Percentiles rank a stretch among this genome's conserved stretches.
phyloP scores from a whole-genome alignment of 208 protist species.

The Leishmania tarentolae region DNA sequence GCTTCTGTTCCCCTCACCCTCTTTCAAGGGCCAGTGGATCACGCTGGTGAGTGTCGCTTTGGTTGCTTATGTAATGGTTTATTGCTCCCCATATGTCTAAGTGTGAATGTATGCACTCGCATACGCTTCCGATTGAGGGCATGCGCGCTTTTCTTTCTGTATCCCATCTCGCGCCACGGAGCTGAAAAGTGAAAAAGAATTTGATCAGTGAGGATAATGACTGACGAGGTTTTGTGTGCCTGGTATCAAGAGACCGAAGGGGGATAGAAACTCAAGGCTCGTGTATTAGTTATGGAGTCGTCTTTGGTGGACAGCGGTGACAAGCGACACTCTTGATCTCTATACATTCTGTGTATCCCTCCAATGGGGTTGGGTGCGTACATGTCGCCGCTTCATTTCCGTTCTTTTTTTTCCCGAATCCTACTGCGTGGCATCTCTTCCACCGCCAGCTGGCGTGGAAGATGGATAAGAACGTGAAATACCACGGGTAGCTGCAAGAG shows the following conservation, averaged over 20 bases:
- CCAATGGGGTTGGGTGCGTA: not conserved
- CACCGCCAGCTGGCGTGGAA: not conserved
- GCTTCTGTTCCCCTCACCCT: not conserved
- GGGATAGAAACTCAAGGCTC: not conserved
- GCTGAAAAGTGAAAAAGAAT: not conserved
- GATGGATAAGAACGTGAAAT: not conserved
- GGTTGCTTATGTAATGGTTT: not conserved
- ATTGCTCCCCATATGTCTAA: not conserved
- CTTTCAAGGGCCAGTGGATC: not conserved
- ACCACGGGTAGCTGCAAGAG: not conserved
- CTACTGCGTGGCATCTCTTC: not conserved
- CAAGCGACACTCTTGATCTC: not conserved
- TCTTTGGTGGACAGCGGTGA: not conserved
- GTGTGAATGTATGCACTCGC: not conserved
- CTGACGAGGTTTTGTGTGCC: not conserved
- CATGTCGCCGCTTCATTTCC: slow-evolving; percentile 5
- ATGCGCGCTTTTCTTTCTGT: not conserved
- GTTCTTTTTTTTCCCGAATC: not conserved
- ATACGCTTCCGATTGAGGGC: not conserved
- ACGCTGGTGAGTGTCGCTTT: slow-evolving; percentile 1
- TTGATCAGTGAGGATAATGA: not conserved
- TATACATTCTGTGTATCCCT: not conserved
- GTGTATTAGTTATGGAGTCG: not conserved
- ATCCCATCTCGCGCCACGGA: not conserved
- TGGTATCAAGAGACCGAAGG: not conserved